Evolutionary conservation across 2,329 filamentous ascomycete species (phyloP).

Genomic region (Aureobasidium sp.): DNA sequence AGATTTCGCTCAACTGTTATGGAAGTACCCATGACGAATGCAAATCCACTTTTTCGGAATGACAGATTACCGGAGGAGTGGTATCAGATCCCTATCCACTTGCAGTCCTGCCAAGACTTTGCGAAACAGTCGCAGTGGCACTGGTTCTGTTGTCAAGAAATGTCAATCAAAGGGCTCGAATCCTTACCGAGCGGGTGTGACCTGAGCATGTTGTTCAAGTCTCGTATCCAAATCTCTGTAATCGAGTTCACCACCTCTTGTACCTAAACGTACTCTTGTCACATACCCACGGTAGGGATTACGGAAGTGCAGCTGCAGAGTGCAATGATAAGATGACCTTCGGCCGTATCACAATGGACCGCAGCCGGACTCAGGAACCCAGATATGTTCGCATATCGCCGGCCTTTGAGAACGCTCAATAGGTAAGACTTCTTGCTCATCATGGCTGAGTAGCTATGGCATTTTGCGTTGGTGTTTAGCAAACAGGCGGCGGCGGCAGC

Average conservation of each 20-base stretch:
- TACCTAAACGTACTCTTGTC: background rate
- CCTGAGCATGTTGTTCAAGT: background rate
- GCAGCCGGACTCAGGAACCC: background rate
- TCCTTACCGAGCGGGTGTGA: background rate
- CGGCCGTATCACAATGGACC: background rate
- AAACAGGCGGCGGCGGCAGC: background rate
- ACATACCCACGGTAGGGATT: background rate
- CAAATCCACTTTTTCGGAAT: background rate
- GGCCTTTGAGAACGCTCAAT: background rate
- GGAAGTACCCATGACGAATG: background rate
- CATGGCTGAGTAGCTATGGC: background rate
- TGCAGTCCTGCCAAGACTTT: background rate
- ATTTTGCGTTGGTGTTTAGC: background rate
- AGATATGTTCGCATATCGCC: background rate
- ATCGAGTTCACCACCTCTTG: background rate
- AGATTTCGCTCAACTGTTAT: background rate
- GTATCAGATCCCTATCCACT: constrained; percentile 1
- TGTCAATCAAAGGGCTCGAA: background rate
- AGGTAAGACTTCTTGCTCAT: background rate
- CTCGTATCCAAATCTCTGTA: background rate
- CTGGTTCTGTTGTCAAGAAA: too few relatives aligned
- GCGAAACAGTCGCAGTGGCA: background rate
- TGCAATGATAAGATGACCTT: background rate
- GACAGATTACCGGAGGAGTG: background rate
- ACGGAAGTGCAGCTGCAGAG: background rate